A percentile compares a stretch with the other conserved stretches of the same genome.
Conservation (phyloP, 2,329 filamentous ascomycete genomes). For the Curvularia sp. region DNA sequence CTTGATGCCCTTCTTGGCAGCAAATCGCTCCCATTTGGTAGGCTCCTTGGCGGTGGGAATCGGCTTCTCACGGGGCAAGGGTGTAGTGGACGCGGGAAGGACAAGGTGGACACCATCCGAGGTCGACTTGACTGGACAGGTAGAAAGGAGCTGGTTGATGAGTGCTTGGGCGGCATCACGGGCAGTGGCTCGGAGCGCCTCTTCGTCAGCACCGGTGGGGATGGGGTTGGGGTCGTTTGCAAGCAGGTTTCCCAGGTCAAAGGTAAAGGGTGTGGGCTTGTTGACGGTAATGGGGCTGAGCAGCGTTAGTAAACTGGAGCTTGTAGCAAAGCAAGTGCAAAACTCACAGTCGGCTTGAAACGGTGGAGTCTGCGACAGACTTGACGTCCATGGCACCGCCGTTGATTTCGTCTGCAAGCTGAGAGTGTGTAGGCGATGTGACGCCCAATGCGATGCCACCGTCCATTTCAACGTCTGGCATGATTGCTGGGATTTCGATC, state of each 20-base stretch:
- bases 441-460: constrained; percentile 34
- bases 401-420: constrained; percentile 42
- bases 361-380: constrained; percentile 44
- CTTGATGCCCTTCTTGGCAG: constrained; percentile 95
- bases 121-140: constrained; percentile 78
- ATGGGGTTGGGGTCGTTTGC: constrained; percentile 88
- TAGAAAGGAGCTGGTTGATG: constrained; percentile 92
- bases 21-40: constrained; percentile 97
- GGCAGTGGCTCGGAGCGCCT: constrained; percentile 73
- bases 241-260: constrained; percentile 87
- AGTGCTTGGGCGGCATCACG: constrained; percentile 91
- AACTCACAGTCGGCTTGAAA: constrained; percentile 43
- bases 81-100: constrained; percentile 73
- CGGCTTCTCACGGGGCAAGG: constrained; percentile 89
- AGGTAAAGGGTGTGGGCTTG: constrained; percentile 89
- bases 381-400: constrained; percentile 46
- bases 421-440: constrained; percentile 33
- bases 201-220: constrained; percentile 66
- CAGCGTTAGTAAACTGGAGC: neutral
- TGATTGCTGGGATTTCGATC: constrained; percentile 13
- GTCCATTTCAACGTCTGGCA: constrained; percentile 45
- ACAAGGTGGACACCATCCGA: constrained; percentile 75
- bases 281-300: constrained; percentile 52
- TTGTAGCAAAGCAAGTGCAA: constrained; percentile 10
- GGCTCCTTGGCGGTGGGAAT: constrained; percentile 80